phyloP scores from a whole-genome alignment of 371 early-diverging fungal species.

The Mortierella sp. region DNA sequence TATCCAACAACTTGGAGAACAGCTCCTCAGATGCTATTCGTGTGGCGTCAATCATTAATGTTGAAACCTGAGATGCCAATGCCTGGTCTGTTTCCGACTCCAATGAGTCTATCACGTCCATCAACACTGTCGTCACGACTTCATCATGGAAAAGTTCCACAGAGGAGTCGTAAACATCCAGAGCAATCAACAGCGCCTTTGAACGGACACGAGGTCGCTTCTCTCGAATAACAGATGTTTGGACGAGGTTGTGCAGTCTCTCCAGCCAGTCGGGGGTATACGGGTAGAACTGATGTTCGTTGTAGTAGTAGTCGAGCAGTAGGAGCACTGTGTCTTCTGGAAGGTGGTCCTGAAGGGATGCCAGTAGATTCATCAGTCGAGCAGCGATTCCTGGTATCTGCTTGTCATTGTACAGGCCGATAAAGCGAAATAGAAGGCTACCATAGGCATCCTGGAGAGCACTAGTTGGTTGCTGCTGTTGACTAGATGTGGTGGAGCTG shows the following conservation, averaged over 20 bases:
- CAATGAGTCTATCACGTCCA: constrained; percentile 67
- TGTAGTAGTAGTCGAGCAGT: constrained; percentile 68
- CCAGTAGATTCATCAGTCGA: constrained; percentile 69
- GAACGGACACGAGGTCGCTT: constrained; percentile 57
- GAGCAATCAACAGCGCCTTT: constrained; percentile 63
- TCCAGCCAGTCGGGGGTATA: constrained; percentile 72
- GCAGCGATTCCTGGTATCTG: constrained; percentile 55
- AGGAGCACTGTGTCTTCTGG: constrained; percentile 66
- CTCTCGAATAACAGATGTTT: constrained; percentile 64
- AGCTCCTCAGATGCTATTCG: constrained; percentile 51
- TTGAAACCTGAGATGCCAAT: constrained; percentile 61
- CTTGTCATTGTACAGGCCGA: constrained; percentile 23
- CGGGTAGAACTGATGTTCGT: constrained; percentile 71
- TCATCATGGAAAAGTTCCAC: constrained; percentile 68
- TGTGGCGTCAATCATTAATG: constrained; percentile 60
- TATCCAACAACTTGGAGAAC: constrained; percentile 60
- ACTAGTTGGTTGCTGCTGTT: constrained; percentile 16
- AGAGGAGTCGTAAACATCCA: constrained; percentile 66
- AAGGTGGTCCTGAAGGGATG: constrained; percentile 63
- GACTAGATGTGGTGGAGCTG: background rate
- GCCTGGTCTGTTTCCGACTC: constrained; percentile 61
- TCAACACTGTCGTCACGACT: constrained; percentile 61
- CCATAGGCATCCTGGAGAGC: constrained; percentile 33
- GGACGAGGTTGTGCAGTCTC: constrained; percentile 62
- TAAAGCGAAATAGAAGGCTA: constrained; percentile 21